phyloP scores from a whole-genome alignment of 2,329 filamentous ascomycete genomes.

The Aspergillus alliaceus region DNA sequence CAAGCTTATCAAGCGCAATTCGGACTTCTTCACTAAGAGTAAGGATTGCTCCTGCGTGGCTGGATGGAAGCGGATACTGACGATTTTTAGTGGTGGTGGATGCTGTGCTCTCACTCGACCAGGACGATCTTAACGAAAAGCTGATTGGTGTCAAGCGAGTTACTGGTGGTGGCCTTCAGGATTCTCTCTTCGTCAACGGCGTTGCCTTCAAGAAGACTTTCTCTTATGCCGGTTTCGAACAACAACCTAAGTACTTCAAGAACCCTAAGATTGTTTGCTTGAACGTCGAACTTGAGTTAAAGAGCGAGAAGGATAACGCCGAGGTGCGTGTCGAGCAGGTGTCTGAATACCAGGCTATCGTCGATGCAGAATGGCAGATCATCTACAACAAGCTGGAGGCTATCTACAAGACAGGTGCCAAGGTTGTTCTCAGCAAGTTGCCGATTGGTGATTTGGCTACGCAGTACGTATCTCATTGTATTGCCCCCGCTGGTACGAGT shows the following conservation, averaged over 20 bases:
- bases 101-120: conserved; percentile 90
- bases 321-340: conserved; percentile 98
- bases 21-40: conserved; percentile 97
- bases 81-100: conserved; percentile 82
- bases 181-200: conserved; percentile 94
- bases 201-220: conserved; percentile 99
- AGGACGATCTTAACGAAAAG: conserved; percentile 96
- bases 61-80: conserved; percentile 15
- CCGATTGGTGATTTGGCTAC: conserved; percentile 97
- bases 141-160: conserved; percentile 99
- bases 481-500: neutral
- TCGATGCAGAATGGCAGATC: conserved; percentile 99
- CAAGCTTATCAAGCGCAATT: conserved; percentile 98
- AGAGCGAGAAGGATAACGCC: conserved; percentile 98
- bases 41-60: conserved; percentile 20
- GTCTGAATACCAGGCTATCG: conserved; percentile 98
- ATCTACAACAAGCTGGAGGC: conserved; percentile 99
- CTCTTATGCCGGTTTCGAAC: conserved; percentile 97
- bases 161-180: conserved; percentile 90
- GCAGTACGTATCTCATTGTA: conserved; percentile 55
- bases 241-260: conserved; percentile 93
- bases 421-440: conserved; percentile 95
- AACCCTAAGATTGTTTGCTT: conserved; percentile 96
- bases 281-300: conserved; percentile 96
- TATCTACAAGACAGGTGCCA: conserved; percentile 87